A percentile compares a stretch with the other conserved stretches of the same genome.
Conservation (phyloP, 2,329 filamentous ascomycete species). For the Helotiales sp. region DNA sequence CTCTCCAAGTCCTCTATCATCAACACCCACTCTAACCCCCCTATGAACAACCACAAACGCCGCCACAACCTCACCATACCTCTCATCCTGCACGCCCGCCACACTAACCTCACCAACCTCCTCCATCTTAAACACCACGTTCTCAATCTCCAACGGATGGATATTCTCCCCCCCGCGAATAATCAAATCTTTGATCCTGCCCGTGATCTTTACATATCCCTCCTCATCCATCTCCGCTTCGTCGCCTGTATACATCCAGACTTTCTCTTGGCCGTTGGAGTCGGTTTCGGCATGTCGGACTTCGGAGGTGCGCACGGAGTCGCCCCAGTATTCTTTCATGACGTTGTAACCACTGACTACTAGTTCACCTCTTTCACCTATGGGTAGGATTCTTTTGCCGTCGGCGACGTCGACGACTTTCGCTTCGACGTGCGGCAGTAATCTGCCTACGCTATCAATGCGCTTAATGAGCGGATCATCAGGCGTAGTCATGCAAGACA, state of each 20-base stretch:
- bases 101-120: conserved; percentile 78
- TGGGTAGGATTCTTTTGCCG: conserved; percentile 60
- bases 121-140: conserved; percentile 77
- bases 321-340: conserved; percentile 91
- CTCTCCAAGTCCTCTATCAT: conserved; percentile 38
- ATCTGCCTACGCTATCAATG: conserved; percentile 73
- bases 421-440: conserved; percentile 79
- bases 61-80: conserved; percentile 84
- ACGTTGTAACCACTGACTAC: conserved; percentile 84
- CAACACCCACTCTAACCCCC: conserved; percentile 38
- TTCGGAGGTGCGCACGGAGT: conserved; percentile 69
- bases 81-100: conserved; percentile 80
- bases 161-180: conserved; percentile 97
- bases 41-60: conserved; percentile 73
- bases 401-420: conserved; percentile 78
- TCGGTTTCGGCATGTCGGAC: conserved; percentile 60
- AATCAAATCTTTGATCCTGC: conserved; percentile 92
- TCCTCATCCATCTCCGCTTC: conserved; percentile 84
- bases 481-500: conserved; percentile 70
- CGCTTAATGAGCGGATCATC: conserved; percentile 69
- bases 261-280: conserved; percentile 41
- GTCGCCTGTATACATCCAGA: conserved; percentile 94
- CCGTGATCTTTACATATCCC: conserved; percentile 88
- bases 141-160: conserved; percentile 90
- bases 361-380: conserved; percentile 77